Evolutionary conservation across 1,139 yeast genomes (phyloP), one percentile per base, ranked within the genome.

Genomic region (Suhomyces wounanorum): DNA sequence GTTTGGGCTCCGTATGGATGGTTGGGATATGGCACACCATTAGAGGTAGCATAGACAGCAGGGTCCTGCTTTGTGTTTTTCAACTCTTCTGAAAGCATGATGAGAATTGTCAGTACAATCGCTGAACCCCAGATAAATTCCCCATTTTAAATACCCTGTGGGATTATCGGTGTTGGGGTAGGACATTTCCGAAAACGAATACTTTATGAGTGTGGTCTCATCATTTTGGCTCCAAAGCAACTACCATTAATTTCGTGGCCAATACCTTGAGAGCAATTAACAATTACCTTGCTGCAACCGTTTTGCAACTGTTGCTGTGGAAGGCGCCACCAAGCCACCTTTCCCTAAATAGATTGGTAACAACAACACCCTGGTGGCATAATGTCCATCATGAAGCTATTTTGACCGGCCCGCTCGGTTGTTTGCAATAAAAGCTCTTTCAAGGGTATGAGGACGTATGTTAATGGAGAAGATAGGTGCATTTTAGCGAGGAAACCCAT

Each of bases 1-100:
- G 66, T 60, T 49, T 65, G 67, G 26, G 69, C 61, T 7, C 67
- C 66, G 46, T 64, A 64, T 23, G 70, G 70, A 42, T 66, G 70
- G 30, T 56, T 55, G 18, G 59, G 44, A 41, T 60, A 58, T 14
- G 70, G 68, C 1, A 60, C 69, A 39, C 70, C 70, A 52, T 66
- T 67, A 11, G 69, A 65, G 14, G 67, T 64, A 21, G 70, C 47
- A 49, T 63, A 66, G 13, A 66, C 69, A 9, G 68, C 68, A 7
- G 59, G 52, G 50, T 63, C 65, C 28, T 52, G 49, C 16, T 53
- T 44, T 14, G 53, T 48, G 6, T 51, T 47, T 40, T 47, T 45
- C 23, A 60, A 49, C 26, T 51, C 54, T 56, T 61, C 59, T 8
- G 65, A 56, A 42, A 64, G 61, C 68, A 64, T 64, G 26, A 18